Percentiles rank a stretch among this genome's conserved stretches.
Evolutionary conservation across 208 protist species (phyloP).

Genomic region (Giardia muris): DNA sequence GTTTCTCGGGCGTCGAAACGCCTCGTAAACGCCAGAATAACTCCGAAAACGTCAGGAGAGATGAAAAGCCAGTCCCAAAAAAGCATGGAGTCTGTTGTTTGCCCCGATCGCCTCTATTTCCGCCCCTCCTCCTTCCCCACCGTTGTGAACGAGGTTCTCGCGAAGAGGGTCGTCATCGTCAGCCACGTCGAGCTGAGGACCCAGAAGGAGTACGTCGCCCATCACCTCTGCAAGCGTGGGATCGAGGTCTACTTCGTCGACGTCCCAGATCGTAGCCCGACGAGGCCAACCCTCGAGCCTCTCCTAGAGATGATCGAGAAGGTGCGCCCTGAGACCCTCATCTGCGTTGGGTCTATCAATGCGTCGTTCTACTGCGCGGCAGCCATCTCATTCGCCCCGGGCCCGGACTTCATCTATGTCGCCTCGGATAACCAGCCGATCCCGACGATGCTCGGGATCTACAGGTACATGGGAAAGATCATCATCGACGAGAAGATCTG

Average conservation of each 20-base stretch:
- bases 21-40: not conserved
- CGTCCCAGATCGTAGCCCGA: not conserved
- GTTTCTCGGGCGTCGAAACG: not conserved
- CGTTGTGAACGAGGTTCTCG: not conserved
- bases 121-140: not conserved
- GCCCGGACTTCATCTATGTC: not conserved
- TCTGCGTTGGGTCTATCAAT: not conserved
- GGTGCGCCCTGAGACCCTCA: not conserved
- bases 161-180: not conserved
- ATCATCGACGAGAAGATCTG: not conserved
- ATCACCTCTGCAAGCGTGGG: not conserved
- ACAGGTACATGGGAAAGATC: not conserved
- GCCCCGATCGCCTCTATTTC: not conserved
- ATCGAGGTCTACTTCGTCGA: not conserved
- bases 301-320: not conserved
- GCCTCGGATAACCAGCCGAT: not conserved
- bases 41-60: not conserved
- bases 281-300: not conserved
- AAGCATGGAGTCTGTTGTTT: not conserved
- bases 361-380: not conserved
- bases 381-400: not conserved
- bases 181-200: not conserved
- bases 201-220: not conserved
- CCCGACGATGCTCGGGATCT: not conserved
- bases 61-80: not conserved